A percentile compares a stretch with the other conserved stretches of the same genome.
These are phyloP conservation scores for Aspergillus hiratsukae DNA, from an alignment of 2,329 filamentous ascomycete genomes.

Conservation along the genomic window DNA sequence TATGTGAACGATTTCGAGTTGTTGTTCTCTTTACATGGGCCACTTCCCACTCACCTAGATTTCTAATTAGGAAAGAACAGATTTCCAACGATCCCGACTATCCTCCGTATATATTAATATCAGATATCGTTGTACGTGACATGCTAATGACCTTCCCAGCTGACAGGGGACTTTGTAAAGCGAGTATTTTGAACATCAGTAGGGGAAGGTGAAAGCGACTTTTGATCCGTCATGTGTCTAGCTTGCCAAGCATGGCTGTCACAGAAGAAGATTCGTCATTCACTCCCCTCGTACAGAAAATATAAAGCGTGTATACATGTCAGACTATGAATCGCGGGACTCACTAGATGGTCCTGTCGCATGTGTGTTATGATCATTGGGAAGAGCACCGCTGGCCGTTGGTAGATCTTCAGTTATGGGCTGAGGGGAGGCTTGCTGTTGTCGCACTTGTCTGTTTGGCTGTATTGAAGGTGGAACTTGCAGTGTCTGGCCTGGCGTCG, in stretches of 20 bases:
- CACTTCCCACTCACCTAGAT: not conserved
- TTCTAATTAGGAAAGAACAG: not conserved
- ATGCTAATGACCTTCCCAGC: not conserved
- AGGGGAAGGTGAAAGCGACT: not conserved
- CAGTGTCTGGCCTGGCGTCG: not conserved
- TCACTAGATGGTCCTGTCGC: not conserved
- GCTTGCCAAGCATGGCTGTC: not conserved
- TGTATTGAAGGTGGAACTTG: not conserved
- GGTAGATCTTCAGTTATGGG: not conserved
- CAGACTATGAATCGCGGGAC: not conserved
- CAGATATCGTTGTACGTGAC: not conserved
- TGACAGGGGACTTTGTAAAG: not conserved
- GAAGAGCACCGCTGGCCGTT: not conserved
- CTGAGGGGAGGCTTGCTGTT: not conserved
- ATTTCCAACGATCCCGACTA: not conserved
- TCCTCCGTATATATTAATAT: not conserved
- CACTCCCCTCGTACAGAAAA: not conserved
- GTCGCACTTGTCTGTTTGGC: not conserved
- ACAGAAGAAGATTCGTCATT: not conserved
- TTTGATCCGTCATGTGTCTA: not conserved
- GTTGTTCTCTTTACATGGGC: not conserved
- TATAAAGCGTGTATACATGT: not conserved
- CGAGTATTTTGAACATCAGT: not conserved
- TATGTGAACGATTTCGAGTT: no score
- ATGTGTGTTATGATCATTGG: not conserved